Evolutionary conservation across 306 rosid species (phyloP), one percentile per base, ranked within the genome.

Genomic region (Sophora flavescens): DNA sequence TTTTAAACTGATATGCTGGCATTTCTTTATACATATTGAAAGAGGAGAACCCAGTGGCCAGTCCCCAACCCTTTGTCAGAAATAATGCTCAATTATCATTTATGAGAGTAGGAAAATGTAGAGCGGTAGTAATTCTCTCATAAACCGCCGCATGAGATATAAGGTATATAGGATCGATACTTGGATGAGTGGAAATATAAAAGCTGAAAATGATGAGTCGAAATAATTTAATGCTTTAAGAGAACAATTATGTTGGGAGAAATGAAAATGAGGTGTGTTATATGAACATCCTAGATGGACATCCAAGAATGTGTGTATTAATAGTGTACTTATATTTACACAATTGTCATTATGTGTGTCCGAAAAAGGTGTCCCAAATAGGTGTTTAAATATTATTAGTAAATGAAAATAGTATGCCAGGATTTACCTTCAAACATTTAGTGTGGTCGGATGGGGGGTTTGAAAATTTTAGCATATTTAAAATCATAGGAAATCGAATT

Each of bases 121-220:
- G 15, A 41, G 28, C 15, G 8, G 50, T 17, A 64, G 1, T 17
- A 39, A 64, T 16, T 62, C 45, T 33, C 6, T 35, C 14, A 39
- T 36, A 39, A 36, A 12, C 52, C 6, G 5, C 52, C 44, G 13
- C 52, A 13, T 47, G 15, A 45, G 14, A 45, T 45, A 13, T 47
- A 13, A 45, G 53, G 53, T 3, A 6, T 3, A 6, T 48, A 48
- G 18, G 16, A 48, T 48, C 6, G 39, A 35, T 35, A 6, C 8
- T 39, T 6, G 12, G 47, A 51, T 6, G 3, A n/a, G 22, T 16
- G 17, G 56, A 51, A 51, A 51, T 51, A n/a, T n/a, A 51, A 51
- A 6, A 51, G 56, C 56, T 51, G 56, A n/a, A 51, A 51, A n/a
- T 51, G 56, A 51, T n/a, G 56, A 51, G 56, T 51, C 9, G 56